phyloP scores from a whole-genome alignment of 2,329 filamentous ascomycete genomes.

The Coleophoma eucalyptorum region DNA sequence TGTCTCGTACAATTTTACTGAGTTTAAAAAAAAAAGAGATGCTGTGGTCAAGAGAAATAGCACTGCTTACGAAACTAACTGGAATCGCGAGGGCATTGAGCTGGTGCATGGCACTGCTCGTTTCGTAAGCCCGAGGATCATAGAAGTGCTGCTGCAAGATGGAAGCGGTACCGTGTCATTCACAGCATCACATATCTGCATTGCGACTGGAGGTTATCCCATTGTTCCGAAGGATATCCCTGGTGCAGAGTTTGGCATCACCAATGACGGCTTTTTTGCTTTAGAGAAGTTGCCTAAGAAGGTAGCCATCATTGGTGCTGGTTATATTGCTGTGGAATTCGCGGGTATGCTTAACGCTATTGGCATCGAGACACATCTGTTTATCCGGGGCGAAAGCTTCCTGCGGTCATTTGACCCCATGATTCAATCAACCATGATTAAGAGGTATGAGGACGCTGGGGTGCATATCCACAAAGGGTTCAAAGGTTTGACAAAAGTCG shows the following conservation, averaged over 20 bases:
- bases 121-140: conserved; percentile 38
- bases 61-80: conserved; percentile 44
- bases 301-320: conserved; percentile 44
- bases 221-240: conserved; percentile 32
- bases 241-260: conserved; percentile 44
- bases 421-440: conserved; percentile 46
- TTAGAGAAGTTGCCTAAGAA: conserved; percentile 45
- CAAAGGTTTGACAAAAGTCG: conserved; percentile 41
- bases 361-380: conserved; percentile 45
- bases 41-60: conserved; percentile 40
- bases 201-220: conserved; percentile 43
- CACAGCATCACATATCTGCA: conserved; percentile 41
- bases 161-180: conserved; percentile 32
- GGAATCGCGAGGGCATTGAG: conserved; percentile 44
- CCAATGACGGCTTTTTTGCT: conserved; percentile 46
- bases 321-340: conserved; percentile 47
- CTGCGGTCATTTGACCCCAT: conserved; percentile 48
- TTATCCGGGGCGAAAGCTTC: conserved; percentile 42
- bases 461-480: conserved; percentile 42
- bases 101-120: conserved; percentile 42
- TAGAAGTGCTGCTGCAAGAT: conserved; percentile 38
- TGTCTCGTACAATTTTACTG: conserved; percentile 36
- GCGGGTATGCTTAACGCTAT: conserved; percentile 44
- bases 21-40: conserved; percentile 44
- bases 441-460: conserved; percentile 43